Evolutionary conservation across 1,139 yeast species (phyloP).

Genomic region (Sugiyamaella novakii): DNA sequence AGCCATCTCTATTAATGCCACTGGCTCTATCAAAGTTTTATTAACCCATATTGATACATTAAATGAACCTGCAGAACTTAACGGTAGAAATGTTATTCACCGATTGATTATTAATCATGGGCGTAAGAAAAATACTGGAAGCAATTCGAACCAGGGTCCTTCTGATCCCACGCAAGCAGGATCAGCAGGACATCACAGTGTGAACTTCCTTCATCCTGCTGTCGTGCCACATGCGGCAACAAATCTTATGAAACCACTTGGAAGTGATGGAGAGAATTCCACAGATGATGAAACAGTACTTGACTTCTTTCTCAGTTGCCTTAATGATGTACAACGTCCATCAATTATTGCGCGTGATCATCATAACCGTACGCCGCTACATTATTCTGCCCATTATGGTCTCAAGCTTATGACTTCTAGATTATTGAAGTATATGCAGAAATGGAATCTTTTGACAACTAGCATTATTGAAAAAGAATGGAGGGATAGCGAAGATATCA

Average conservation of each 20-base stretch:
- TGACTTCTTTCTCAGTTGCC: constrained; percentile 53
- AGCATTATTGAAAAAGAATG: constrained; percentile 65
- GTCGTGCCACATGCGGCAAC: constrained; percentile 51
- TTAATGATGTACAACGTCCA: constrained; percentile 56
- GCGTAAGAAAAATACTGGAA: constrained; percentile 45
- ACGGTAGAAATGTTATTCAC: constrained; percentile 83
- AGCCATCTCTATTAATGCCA: constrained; percentile 57
- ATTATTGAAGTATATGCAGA: constrained; percentile 54
- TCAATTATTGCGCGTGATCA: constrained; percentile 68
- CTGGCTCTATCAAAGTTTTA: constrained; percentile 58
- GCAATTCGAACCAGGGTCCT: neutral
- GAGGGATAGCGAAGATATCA: constrained; percentile 82
- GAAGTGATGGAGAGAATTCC: constrained; percentile 61
- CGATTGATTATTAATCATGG: constrained; percentile 79
- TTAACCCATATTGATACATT: constrained; percentile 52
- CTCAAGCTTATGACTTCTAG: constrained; percentile 62
- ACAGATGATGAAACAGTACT: constrained; percentile 55
- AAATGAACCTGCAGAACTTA: constrained; percentile 70
- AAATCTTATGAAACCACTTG: constrained; percentile 50
- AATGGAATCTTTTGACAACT: constrained; percentile 54
- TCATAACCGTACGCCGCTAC: constrained; percentile 82
- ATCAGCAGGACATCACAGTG: constrained; percentile 19
- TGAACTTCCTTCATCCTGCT: constrained; percentile 49
- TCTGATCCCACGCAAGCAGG: constrained; percentile 5
- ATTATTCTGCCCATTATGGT: constrained; percentile 89